Evolutionary conservation across 805 yeast genomes (phyloP).

Genomic region (Pichia manshurica): DNA sequence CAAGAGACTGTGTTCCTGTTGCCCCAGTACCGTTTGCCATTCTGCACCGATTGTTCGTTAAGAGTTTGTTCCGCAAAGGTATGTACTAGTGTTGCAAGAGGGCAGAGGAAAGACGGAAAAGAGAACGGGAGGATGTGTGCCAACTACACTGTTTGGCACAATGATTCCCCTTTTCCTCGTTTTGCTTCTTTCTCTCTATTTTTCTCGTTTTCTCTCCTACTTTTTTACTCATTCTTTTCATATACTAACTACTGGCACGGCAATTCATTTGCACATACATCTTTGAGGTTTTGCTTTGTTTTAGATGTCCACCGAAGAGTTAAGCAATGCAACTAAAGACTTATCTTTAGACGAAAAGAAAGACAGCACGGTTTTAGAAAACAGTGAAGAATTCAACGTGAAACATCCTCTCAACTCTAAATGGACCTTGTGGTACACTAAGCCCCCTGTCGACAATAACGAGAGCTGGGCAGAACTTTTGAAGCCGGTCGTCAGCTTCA

Average conservation of each 20-base stretch:
- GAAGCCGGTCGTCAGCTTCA: slow-evolving; percentile 86
- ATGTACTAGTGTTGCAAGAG: background rate
- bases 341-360: slow-evolving; percentile 31
- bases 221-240: too few relatives aligned
- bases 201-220: too few relatives aligned
- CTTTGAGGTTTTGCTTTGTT: background rate
- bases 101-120: too few relatives aligned
- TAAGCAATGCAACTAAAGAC: slow-evolving; percentile 31
- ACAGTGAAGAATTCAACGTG: slow-evolving; percentile 59
- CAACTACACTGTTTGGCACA: too few relatives aligned
- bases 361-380: slow-evolving; percentile 49
- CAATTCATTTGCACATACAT: too few relatives aligned
- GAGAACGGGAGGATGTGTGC: too few relatives aligned
- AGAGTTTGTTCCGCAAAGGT: background rate
- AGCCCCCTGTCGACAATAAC: slow-evolving; percentile 71
- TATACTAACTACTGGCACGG: too few relatives aligned
- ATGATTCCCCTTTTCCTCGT: too few relatives aligned
- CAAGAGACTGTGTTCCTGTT: too few relatives aligned
- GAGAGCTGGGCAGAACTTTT: slow-evolving; percentile 91
- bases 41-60: background rate
- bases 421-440: slow-evolving; percentile 98
- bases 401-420: slow-evolving; percentile 85
- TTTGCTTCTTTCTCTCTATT: too few relatives aligned
- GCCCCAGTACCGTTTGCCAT: too few relatives aligned
- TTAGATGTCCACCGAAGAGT: slow-evolving; percentile 29